Percentiles rank a stretch among this genome's conserved stretches.
Evolutionary conservation across 768 basidiomycete species (phyloP).

Genomic region (Fibroporia radiculosa): DNA sequence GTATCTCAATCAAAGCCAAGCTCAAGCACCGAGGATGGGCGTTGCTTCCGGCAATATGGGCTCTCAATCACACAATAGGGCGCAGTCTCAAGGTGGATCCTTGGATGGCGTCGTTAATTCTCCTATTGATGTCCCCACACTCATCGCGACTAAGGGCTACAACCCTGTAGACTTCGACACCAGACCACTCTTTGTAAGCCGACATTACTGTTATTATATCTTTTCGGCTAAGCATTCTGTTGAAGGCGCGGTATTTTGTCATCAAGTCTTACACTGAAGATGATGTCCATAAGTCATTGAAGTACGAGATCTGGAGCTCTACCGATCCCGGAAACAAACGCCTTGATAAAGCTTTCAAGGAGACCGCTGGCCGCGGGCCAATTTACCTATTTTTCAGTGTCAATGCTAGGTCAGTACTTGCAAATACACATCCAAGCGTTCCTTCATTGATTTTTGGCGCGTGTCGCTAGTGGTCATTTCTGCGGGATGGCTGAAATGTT

Average conservation of each 20-base stretch:
- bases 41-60: constrained; percentile 4
- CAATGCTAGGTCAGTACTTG: constrained; percentile 60
- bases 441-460: not conserved
- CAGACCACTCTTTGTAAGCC: constrained; percentile 66
- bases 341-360: constrained; percentile 95
- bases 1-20: constrained; percentile 49
- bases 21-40: constrained; percentile 22
- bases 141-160: constrained; percentile 85
- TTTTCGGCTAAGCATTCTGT: constrained; percentile 6
- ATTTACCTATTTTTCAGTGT: constrained; percentile 99
- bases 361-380: constrained; percentile 83
- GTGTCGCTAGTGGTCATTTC: constrained; percentile 72
- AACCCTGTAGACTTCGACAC: constrained; percentile 83
- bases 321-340: constrained; percentile 97
- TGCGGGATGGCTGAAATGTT: constrained; percentile 99
- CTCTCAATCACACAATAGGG: constrained; percentile 23
- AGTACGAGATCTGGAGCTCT: constrained; percentile 97
- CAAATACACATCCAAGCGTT: not conserved
- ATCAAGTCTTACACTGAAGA: constrained; percentile 99
- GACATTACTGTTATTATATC: constrained; percentile 2
- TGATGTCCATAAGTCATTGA: constrained; percentile 96
- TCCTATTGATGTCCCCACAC: constrained; percentile 79
- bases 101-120: constrained; percentile 38
- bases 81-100: constrained; percentile 15
- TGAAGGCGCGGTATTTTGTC: constrained; percentile 86